Evolutionary conservation across 306 rosid genomes (phyloP).

Genomic region (Ziziphus jujuba): DNA sequence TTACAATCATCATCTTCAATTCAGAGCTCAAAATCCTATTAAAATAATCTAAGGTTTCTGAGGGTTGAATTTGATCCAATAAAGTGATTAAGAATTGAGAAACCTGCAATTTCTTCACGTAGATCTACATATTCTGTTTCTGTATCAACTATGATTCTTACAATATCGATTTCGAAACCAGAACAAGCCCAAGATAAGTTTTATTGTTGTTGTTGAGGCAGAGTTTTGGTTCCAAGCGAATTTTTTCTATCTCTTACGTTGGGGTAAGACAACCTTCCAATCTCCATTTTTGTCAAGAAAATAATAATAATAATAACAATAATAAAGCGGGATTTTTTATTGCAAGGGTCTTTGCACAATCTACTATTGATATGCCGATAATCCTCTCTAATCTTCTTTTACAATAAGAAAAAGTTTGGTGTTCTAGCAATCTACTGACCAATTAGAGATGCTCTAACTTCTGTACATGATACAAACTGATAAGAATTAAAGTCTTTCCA

Average conservation of each 20-base stretch:
- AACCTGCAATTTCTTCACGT: conserved; percentile 42
- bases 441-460: too few relatives aligned
- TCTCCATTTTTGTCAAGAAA: too few relatives aligned
- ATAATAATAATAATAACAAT: too few relatives aligned
- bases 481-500: too few relatives aligned
- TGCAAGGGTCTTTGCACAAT: conserved; percentile 47
- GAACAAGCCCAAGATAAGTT: conserved; percentile 33
- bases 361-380: conserved; percentile 43
- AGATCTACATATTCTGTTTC: conserved; percentile 57
- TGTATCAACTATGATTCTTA: conserved; percentile 53
- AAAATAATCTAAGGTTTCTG: conserved; percentile 34
- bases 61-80: conserved; percentile 45
- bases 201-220: conserved; percentile 32
- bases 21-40: conserved; percentile 47
- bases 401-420: neutral
- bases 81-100: conserved; percentile 58
- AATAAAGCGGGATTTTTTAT: conserved; percentile 14
- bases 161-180: conserved; percentile 46
- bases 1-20: conserved; percentile 60
- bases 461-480: too few relatives aligned
- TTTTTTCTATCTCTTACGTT: conserved; percentile 47
- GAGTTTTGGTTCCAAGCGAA: conserved; percentile 20
- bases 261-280: conserved; percentile 77
- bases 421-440: too few relatives aligned
- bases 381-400: neutral